Evolutionary conservation across 441 rosid genomes (phyloP).

Genomic region (Omphalea diandra): DNA sequence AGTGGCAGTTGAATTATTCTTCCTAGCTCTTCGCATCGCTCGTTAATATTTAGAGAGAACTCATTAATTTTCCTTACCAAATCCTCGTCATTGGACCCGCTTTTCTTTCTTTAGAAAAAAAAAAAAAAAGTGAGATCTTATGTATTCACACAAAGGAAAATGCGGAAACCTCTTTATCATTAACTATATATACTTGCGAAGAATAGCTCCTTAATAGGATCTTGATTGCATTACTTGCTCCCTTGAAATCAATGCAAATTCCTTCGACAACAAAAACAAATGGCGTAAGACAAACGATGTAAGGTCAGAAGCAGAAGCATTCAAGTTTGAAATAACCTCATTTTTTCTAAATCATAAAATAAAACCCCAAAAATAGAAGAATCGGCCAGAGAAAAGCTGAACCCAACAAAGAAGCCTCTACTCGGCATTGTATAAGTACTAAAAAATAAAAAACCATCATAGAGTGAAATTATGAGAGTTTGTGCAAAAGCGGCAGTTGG

Average conservation of each 20-base stretch:
- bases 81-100: slow-evolving; percentile 5
- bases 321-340: slow-evolving; percentile 17
- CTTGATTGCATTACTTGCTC: slow-evolving; percentile 18
- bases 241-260: slow-evolving; percentile 49
- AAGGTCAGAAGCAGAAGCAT: slow-evolving; percentile 24
- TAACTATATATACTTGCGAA: slow-evolving; percentile 18
- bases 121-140: slow-evolving; percentile 7
- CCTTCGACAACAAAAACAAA: slow-evolving; percentile 44
- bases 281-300: slow-evolving; percentile 32
- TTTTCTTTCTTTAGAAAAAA: slow-evolving; percentile 1
- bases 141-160: slow-evolving; percentile 27
- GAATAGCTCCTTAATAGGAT: slow-evolving; percentile 14
- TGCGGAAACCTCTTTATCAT: background rate
- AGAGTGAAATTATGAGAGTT: slow-evolving; percentile 16
- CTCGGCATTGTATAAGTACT: background rate
- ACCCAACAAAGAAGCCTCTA: slow-evolving; percentile 11
- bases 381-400: background rate
- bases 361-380: no score
- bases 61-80: slow-evolving; percentile 31
- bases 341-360: slow-evolving; percentile 13
- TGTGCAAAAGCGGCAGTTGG: slow-evolving; percentile 4
- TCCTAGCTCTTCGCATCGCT: background rate
- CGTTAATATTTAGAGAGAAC: slow-evolving; percentile 19
- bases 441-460: background rate
- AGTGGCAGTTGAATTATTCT: slow-evolving; percentile 1